Base-by-base conservation (phyloP, 1,284 basidiomycete genomes). In the Microbotryum scabiosae region DNA sequence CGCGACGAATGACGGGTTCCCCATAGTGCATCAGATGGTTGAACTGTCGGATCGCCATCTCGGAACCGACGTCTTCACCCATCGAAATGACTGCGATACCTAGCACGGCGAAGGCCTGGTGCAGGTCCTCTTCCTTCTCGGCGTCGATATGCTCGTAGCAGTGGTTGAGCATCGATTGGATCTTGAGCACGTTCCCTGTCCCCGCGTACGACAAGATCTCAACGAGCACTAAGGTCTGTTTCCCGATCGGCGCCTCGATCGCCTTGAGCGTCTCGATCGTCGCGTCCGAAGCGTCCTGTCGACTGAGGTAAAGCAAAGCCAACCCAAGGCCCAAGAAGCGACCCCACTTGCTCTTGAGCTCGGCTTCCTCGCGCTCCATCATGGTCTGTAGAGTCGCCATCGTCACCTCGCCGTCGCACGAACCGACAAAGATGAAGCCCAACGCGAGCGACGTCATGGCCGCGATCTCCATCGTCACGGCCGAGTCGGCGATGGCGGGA, bases 11-110 rank as follows among this genome's bases (percentile, higher is more conserved):
- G 62, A 85, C 79, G 1, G 93, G 90, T 72, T 97, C 93, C 63
- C 96, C 96, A 70, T 97, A 98, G 75, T 96, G 92, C 96, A 99
- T 98, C 89, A 96, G 78, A 74, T 97, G 92, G 75, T 94, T 93
- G 80, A 97, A 92, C 72, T 92, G 89, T 70, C 92, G 79, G 66
- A 96, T 77, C 4, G 88, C 86, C 93, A 99, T 99, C 77, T 98
- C 92, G 4, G 93, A 85, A 56, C 96, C 96, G 51, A 98, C 86
- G 53, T 98, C 94, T 76, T 98, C 96, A 47, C 96, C 96, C 93
- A 98, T 98, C 1, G 94, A 87, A 48, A 98, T 88, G 54, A 98
- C 77, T 0, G 94, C 88, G 70, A 98, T 90, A 49, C 90, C 94
- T 51, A 99, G 82, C 47, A 96, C 91, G 16, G 96, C 90, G 69